Evolutionary conservation across 805 yeast genomes (phyloP).

Genomic region (Saccharomycopsis oosterbeekiorum): DNA sequence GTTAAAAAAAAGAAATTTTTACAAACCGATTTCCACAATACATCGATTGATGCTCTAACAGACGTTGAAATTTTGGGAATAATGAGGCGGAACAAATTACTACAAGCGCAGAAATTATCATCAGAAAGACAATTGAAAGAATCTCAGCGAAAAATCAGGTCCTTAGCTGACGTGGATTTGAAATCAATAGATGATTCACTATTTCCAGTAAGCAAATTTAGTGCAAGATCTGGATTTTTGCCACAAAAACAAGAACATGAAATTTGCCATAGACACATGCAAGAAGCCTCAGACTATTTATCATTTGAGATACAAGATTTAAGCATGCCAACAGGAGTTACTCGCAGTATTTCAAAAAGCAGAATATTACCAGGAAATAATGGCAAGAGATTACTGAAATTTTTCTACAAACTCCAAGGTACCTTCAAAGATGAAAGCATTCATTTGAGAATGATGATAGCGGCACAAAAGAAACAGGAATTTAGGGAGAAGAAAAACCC

Average conservation of each 20-base stretch:
- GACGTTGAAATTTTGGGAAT: slow-evolving; percentile 11
- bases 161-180: not conserved
- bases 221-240: slow-evolving; percentile 10
- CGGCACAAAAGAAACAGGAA: not conserved
- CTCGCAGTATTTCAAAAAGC: not conserved
- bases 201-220: slow-evolving; percentile 4
- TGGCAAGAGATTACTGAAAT: not conserved
- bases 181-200: slow-evolving; percentile 1
- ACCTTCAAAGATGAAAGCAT: not conserved
- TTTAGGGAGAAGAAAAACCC: not conserved
- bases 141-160: not conserved
- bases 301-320: not conserved
- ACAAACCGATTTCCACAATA: not conserved
- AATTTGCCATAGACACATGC: not conserved
- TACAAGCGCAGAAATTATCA: not conserved
- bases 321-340: not conserved
- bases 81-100: slow-evolving; percentile 1
- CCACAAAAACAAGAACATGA: slow-evolving; percentile 11
- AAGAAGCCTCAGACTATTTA: not conserved
- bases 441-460: not conserved
- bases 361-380: not conserved
- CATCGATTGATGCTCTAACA: not conserved
- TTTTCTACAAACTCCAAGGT: not conserved
- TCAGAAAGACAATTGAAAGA: not conserved
- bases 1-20: not conserved